Evolutionary conservation across 2,329 filamentous ascomycete species (phyloP), one percentile per base, ranked within the genome.

Genomic region (Clathrospora elynae): DNA sequence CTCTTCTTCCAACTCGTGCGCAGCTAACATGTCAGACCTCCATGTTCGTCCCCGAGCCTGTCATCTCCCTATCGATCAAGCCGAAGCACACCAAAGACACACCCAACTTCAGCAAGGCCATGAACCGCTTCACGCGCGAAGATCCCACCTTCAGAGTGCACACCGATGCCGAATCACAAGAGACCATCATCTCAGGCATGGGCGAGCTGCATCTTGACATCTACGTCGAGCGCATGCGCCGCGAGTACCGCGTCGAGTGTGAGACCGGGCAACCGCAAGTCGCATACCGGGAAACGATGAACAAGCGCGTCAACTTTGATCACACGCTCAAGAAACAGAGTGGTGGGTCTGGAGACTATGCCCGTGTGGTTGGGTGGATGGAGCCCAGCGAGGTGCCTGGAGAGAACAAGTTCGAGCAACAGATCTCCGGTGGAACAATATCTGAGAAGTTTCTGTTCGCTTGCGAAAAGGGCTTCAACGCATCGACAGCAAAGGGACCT

Each of bases 131-230:
- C 82, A 92, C 96, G 74, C 87, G 93, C 53, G 93, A 99, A 74
- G 93, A 99, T 64, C 93, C 93, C 3, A 99, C 93, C 9, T 99
- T 99, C 83, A 85, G 93, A 39, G 88, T 99, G 24, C 87, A 90
- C 61, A 90, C 96, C 61, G 93, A 99, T 66, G 74, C 83, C 11
- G 93, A 99, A 75, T 92, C 87, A 53, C 87, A 95, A 67, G 90
- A 99, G 77, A 97, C 92, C 33, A 95, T 99, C 66, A 97, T 99
- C 66, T 95, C 88, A 28, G 93, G 93, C 47, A 99, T 99, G 93
- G 93, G 93, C 58, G 93, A 99, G 72, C 74, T 99, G 57, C 93
- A 99, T 72, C 79, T 99, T 18, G 91, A 96, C 65, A 95, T 99
- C 64, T 99, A 99, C 71, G 85, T 99, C 35, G 93, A 99, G 76